These are phyloP conservation scores for Kitagawia praeruptora DNA, from an alignment of 129 eudicot species.

Conservation along the genomic window DNA sequence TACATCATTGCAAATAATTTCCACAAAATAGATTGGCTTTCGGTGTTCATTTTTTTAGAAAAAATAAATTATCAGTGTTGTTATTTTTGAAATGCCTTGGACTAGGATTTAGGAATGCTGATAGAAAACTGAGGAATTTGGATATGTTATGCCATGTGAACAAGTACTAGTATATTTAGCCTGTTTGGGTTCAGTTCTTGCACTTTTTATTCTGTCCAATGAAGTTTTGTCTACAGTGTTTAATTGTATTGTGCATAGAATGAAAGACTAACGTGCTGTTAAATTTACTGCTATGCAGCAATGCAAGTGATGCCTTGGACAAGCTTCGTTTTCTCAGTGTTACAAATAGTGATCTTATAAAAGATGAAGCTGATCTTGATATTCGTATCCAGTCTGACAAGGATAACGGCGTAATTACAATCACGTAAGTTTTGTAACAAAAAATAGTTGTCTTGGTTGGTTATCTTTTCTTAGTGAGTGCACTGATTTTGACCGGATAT, in stretches of 20 bases:
- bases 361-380: slow-evolving; percentile 77
- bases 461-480: neutral
- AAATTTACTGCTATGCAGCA: slow-evolving; percentile 34
- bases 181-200: neutral
- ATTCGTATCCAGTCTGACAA: slow-evolving; percentile 82
- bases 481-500: neutral
- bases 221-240: neutral
- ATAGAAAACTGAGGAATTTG: neutral
- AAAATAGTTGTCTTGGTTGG: neutral
- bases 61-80: neutral
- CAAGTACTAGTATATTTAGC: neutral
- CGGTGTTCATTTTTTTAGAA: neutral
- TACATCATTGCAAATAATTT: neutral
- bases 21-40: neutral
- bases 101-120: no score
- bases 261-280: neutral
- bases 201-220: neutral
- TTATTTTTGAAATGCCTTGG: neutral
- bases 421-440: slow-evolving; percentile 46
- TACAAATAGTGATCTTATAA: slow-evolving; percentile 66
- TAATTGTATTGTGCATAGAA: neutral
- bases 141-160: neutral
- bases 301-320: slow-evolving; percentile 99
- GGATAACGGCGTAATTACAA: slow-evolving; percentile 77
- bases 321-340: slow-evolving; percentile 93